Evolutionary conservation across 768 basidiomycete genomes (phyloP).

Genomic region (Psilocybe azurescens): DNA sequence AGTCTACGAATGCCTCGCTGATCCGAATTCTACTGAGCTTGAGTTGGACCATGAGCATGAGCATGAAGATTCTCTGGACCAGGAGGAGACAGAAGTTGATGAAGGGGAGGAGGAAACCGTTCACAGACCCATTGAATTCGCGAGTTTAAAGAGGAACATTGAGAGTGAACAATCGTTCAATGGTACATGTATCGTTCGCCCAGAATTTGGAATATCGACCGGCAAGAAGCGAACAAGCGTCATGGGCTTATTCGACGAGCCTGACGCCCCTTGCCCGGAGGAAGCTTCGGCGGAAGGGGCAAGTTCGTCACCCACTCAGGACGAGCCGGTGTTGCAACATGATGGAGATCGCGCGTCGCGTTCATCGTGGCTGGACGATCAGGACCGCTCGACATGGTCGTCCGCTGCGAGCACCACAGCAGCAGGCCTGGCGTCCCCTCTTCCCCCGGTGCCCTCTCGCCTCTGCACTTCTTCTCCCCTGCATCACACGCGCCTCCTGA

Average conservation of each 20-base stretch:
- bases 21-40: slow-evolving; percentile 55
- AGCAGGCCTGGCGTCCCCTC: slow-evolving; percentile 9
- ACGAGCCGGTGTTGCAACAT: slow-evolving; percentile 1
- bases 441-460: slow-evolving; percentile 32
- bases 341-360: slow-evolving; percentile 31
- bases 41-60: slow-evolving; percentile 32
- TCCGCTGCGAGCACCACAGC: slow-evolving; percentile 22
- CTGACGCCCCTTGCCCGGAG: background rate
- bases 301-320: slow-evolving; percentile 5
- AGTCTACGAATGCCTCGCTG: slow-evolving; percentile 71
- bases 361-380: slow-evolving; percentile 34
- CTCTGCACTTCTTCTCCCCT: slow-evolving; percentile 34
- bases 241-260: slow-evolving; percentile 62
- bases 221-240: slow-evolving; percentile 55
- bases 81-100: background rate
- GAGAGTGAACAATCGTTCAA: slow-evolving; percentile 34
- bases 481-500: slow-evolving; percentile 25
- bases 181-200: slow-evolving; percentile 23
- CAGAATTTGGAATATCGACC: slow-evolving; percentile 16
- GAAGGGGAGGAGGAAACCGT: slow-evolving; percentile 25
- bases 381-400: slow-evolving; percentile 35
- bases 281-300: background rate
- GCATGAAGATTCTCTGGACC: slow-evolving; percentile 16
- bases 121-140: slow-evolving; percentile 48
- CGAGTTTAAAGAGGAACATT: slow-evolving; percentile 50